Evolutionary conservation across 2,329 filamentous ascomycete genomes (phyloP).

Genomic region (Xylariomycetidae sp.): DNA sequence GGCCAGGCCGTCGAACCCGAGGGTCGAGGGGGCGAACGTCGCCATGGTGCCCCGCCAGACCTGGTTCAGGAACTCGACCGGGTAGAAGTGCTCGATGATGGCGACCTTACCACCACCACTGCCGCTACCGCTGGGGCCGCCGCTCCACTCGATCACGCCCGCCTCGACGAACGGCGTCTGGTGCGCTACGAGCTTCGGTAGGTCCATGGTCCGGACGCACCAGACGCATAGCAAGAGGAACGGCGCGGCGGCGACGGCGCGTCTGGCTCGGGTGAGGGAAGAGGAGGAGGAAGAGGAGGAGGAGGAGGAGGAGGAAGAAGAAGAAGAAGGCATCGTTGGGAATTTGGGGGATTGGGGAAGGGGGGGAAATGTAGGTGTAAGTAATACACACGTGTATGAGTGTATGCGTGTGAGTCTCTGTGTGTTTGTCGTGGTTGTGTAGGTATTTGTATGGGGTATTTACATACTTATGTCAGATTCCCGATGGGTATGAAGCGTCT

Average conservation of each 20-base stretch:
- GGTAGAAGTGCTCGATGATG: constrained; percentile 14
- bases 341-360: too few species aligned
- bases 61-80: constrained; percentile 10
- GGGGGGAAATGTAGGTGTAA: too few species aligned
- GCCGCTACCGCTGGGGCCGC: too few species aligned
- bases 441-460: too few species aligned
- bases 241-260: constrained; percentile 8
- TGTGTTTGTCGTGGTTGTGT: too few species aligned
- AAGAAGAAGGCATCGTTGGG: too few species aligned
- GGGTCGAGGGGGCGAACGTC: constrained; percentile 13
- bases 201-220: constrained; percentile 11
- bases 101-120: constrained; percentile 9
- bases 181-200: constrained; percentile 7
- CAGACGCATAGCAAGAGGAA: constrained; percentile 12
- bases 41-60: constrained; percentile 13
- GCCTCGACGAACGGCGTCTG: constrained; percentile 11
- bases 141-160: constrained; percentile 15
- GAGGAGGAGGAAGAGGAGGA: too few species aligned
- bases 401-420: too few species aligned
- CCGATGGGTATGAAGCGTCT: too few species aligned
- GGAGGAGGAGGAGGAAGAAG: too few species aligned
- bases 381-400: too few species aligned
- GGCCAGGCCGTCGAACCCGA: constrained; percentile 13
- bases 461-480: too few species aligned
- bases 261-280: not conserved